phyloP scores from a whole-genome alignment of 2,329 filamentous ascomycete genomes.

The Ascochyta rabiei region DNA sequence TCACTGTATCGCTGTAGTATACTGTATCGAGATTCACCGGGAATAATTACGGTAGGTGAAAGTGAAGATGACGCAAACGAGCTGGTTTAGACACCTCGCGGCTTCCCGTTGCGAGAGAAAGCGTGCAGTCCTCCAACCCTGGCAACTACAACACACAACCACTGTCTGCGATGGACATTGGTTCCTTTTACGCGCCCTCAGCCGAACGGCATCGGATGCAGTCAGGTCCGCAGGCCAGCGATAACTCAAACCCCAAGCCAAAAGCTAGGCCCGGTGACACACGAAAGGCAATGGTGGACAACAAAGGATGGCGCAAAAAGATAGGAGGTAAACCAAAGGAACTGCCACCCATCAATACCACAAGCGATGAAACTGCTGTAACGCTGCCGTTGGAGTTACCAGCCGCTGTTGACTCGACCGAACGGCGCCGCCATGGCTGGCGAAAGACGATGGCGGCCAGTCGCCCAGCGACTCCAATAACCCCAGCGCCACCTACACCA shows the following conservation, averaged over 20 bases:
- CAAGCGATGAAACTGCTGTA: slow-evolving; percentile 5
- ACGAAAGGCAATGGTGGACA: slow-evolving; percentile 8
- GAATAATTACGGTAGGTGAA: neutral
- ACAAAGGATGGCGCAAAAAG: slow-evolving; percentile 33
- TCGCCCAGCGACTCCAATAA: slow-evolving; percentile 30
- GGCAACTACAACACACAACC: slow-evolving; percentile 1
- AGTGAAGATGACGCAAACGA: slow-evolving; percentile 12
- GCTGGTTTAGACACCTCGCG: neutral
- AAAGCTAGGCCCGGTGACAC: neutral
- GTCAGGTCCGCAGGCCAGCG: neutral
- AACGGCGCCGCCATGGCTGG: slow-evolving; percentile 30
- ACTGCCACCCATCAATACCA: slow-evolving; percentile 10
- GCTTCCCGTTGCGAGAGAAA: neutral
- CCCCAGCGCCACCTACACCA: slow-evolving; percentile 16
- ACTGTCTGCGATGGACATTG: slow-evolving; percentile 3
- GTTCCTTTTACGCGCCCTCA: neutral
- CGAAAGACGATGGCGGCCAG: slow-evolving; percentile 31
- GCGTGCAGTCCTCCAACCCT: neutral
- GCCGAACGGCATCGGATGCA: neutral
- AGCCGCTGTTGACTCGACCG: slow-evolving; percentile 19
- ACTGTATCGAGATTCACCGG: neutral
- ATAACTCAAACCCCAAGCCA: neutral
- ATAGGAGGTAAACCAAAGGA: slow-evolving; percentile 26
- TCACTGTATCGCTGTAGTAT: no score
- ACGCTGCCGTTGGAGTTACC: neutral